A percentile compares a stretch with the other conserved stretches of the same genome.
phyloP scores from a whole-genome alignment of 2,329 filamentous ascomycete species.

The Dryadomyces quercus-mongolicae region DNA sequence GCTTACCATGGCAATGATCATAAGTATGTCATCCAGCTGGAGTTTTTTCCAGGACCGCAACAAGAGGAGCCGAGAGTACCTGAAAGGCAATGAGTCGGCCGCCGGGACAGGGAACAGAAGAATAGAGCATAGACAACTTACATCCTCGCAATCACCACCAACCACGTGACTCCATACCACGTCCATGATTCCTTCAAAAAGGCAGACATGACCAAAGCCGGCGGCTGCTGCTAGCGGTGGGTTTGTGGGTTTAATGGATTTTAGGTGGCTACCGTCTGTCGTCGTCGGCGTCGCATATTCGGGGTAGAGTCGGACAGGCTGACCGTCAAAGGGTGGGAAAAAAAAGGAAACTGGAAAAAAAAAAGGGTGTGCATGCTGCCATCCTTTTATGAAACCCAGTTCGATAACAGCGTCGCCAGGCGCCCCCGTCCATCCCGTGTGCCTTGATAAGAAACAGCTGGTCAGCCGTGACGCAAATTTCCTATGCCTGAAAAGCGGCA shows the following conservation, averaged over 20 bases:
- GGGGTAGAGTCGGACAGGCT: too few relatives aligned
- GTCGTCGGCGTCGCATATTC: too few relatives aligned
- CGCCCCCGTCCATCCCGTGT: too few relatives aligned
- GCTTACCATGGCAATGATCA: conserved; percentile 4
- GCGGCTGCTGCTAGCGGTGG: background rate
- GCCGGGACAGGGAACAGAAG: background rate
- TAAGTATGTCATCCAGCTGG: conserved; percentile 2
- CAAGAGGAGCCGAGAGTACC: conserved; percentile 1
- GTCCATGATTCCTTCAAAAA: conserved; percentile 4
- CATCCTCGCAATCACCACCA: conserved; percentile 1
- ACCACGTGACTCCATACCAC: conserved; percentile 4
- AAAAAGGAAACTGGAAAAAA: too few relatives aligned
- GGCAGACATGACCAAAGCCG: conserved; percentile 1
- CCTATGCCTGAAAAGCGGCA: too few relatives aligned
- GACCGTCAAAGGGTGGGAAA: too few relatives aligned
- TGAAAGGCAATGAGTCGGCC: background rate
- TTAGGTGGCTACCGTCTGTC: too few relatives aligned
- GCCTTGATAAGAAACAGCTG: too few relatives aligned
- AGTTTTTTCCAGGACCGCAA: conserved; percentile 2
- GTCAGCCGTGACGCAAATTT: too few relatives aligned
- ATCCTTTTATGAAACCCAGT: background rate
- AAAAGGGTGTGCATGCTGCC: too few relatives aligned
- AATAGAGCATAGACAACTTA: background rate
- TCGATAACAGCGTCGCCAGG: background rate
- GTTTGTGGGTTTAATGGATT: too few relatives aligned